Evolutionary conservation across 306 rosid genomes (phyloP), one percentile per base, ranked within the genome.

Genomic region (Datisca glomerata): DNA sequence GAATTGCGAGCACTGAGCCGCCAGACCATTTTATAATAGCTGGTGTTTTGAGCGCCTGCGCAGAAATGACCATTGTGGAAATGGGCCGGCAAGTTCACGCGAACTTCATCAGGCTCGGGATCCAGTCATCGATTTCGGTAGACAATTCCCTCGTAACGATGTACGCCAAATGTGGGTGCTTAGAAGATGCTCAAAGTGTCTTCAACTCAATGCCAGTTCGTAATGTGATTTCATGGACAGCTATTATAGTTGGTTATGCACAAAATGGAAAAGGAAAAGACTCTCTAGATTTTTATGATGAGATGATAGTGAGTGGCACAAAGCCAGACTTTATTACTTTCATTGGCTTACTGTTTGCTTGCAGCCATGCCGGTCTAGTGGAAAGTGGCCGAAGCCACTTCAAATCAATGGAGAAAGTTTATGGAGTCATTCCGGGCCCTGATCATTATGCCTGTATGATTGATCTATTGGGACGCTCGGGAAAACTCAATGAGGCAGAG

Each of bases 151-250:
- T 79, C 12, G 76, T 87, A 51, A 33, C 86, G 25, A 74, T 87
- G 97, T 80, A 87, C 54, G 85, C 89, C 28, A 87, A 83, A 67
- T 79, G 95, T 46, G 95, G 97, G 51, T 76, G 94, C 60, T 54
- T 87, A 52, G 80, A 83, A 45, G 93, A 83, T 48, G 91, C 94
- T 16, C 65, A 31, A 28, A 56, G 46, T 43, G 57, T 83, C 50
- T 87, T 87, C 45, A 60, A 60, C 22, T 74, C 69, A 2, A 83
- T 83, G 97, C 65, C 27, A 47, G 58, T 24, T 24, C 61, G 64
- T 20, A 63, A 76, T 53, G 89, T 83, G 50, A 72, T 87, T 58
- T 68, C 85, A 17, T 87, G 94, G 94, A 87, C 96, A 29, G 87
- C 96, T 51, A 64, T 87, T 24, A 82, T 87, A 38, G 85, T 82